These are phyloP conservation scores for Umbelopsis ramanniana DNA, from an alignment of 192 early-diverging fungal genomes.

Conservation along the genomic window DNA sequence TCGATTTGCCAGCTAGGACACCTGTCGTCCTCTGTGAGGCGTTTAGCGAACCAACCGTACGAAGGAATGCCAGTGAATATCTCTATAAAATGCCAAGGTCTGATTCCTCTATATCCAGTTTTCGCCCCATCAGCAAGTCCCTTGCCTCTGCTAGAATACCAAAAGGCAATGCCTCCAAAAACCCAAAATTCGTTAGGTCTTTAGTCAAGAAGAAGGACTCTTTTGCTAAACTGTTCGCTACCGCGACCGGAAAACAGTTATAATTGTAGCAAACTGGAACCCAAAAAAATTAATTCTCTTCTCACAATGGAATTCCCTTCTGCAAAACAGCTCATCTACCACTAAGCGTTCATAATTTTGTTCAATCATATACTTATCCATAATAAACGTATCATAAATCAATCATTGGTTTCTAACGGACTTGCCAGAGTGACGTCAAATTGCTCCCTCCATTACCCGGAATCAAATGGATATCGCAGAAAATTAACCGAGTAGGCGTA, in stretches of 20 bases:
- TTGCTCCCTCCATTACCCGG: background rate
- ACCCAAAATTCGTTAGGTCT: conserved; percentile 33
- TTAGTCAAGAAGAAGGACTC: conserved; percentile 38
- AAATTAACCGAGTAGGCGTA: background rate
- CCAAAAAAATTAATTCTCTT: background rate
- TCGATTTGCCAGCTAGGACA: background rate
- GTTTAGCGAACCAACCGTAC: background rate
- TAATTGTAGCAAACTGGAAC: background rate
- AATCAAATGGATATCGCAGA: background rate
- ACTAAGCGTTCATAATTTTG: background rate
- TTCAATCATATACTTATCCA: background rate
- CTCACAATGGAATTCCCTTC: background rate
- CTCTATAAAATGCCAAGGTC: conserved; percentile 23
- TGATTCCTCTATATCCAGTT: conserved; percentile 33
- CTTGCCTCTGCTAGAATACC: conserved; percentile 11
- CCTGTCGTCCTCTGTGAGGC: conserved; percentile 17
- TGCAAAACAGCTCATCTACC: background rate
- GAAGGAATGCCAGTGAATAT: background rate
- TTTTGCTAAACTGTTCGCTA: conserved; percentile 31
- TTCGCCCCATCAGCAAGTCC: conserved; percentile 38
- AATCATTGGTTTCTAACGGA: background rate
- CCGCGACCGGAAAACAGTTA: conserved; percentile 5
- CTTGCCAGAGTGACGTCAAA: conserved; percentile 12
- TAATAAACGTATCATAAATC: background rate
- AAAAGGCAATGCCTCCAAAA: conserved; percentile 17